Evolutionary conservation across 352 stramenopile genomes (phyloP), one percentile per base, ranked within the genome.

Genomic region (Peronospora tabacina): DNA sequence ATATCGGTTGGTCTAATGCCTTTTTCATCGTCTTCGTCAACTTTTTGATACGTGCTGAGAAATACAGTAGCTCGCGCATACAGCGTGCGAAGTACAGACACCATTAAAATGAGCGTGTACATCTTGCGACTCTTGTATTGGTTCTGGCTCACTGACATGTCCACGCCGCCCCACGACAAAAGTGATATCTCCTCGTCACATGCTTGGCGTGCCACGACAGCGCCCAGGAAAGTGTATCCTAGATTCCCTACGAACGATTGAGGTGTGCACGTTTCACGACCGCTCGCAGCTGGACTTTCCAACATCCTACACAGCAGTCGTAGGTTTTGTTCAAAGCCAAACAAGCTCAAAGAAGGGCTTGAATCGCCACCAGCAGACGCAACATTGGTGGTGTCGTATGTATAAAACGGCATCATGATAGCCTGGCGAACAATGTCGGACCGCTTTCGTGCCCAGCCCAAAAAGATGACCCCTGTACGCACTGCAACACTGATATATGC

Each of bases 41-140:
- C 46, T 16, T 61, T 53, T 46, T 58, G 44, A 30, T 66, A 82
- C 1, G 52, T 72, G 20, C 66, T 64, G 2, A 90, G 54, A 29
- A 87, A 83, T 22, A 77, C 58, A 44, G 76, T 76, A 10, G 70
- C 80, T 32, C 70, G 65, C 5, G 75, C 80, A 51, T 88, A 82
- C 12, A 88, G 50, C 6, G 81, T 90, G 3, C 81, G 73, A 12
- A 92, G 59, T 13, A 92, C 70, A 3, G 80, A 87, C 12, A 89
- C 79, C 70, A 92, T 85, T 2, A 90, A 56, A 53, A 92, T 87
- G 0, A 87, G 52, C 20, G 74, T 81, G 64, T 92, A 92, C 75
- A 92, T 85, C 59, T 85, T 85, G 32, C 76, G 77, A 38, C 86
- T 66, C 45, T 87, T 85, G 32, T 64, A 66, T 34, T 76, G 63